These are phyloP conservation scores for Pisolithus tinctorius DNA, from an alignment of 768 basidiomycete genomes.

Conservation along the genomic window DNA sequence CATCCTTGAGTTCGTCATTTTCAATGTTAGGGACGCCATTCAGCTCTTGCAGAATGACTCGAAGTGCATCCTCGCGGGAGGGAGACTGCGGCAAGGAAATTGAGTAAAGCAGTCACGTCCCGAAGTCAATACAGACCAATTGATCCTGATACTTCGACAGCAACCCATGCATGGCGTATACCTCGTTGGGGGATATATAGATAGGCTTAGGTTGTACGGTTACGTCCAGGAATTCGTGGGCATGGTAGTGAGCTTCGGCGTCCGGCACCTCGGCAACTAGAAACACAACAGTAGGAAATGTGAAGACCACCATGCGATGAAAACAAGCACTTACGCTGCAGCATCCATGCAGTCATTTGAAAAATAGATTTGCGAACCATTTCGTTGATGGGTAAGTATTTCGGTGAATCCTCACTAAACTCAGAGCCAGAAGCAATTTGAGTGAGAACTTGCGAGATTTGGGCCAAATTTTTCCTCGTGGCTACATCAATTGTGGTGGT, in stretches of 20 bases:
- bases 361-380: slow-evolving; percentile 68
- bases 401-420: slow-evolving; percentile 71
- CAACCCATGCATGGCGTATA: slow-evolving; percentile 82
- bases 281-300: not conserved
- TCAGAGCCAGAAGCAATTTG: slow-evolving; percentile 77
- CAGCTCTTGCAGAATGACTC: slow-evolving; percentile 74
- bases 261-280: slow-evolving; percentile 87
- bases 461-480: slow-evolving; percentile 80
- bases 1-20: slow-evolving; percentile 77
- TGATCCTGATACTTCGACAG: slow-evolving; percentile 66
- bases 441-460: slow-evolving; percentile 82
- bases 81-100: slow-evolving; percentile 44
- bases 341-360: slow-evolving; percentile 73
- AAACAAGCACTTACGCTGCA: slow-evolving; percentile 51
- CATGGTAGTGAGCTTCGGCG: slow-evolving; percentile 85
- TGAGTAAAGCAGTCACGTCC: slow-evolving; percentile 4
- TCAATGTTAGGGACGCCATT: slow-evolving; percentile 84
- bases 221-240: slow-evolving; percentile 93
- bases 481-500: slow-evolving; percentile 62
- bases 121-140: slow-evolving; percentile 46
- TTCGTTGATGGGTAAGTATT: slow-evolving; percentile 79
- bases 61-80: slow-evolving; percentile 63
- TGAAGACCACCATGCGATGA: not conserved
- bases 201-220: slow-evolving; percentile 93
- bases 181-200: slow-evolving; percentile 94